phyloP scores from a whole-genome alignment of 352 stramenopile genomes.

The Globisporangium paroecandrum region DNA sequence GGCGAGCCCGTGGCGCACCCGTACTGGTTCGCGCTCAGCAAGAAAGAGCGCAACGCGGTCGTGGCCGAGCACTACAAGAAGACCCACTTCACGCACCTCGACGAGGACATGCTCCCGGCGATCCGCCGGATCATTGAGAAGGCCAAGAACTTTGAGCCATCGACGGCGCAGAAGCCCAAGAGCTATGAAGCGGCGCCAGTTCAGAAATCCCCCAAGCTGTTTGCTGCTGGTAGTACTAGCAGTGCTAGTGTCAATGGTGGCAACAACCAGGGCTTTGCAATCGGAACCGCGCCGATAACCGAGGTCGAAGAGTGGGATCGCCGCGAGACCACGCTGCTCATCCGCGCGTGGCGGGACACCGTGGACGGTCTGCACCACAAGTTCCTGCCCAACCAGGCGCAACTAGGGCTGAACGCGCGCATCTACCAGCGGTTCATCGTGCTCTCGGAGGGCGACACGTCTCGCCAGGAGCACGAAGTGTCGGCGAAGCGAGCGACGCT shows the following conservation, averaged over 20 bases:
- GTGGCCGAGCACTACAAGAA: conserved; percentile 19
- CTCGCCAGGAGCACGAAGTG: conserved; percentile 1
- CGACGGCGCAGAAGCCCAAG: neutral
- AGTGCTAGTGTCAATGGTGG: neutral
- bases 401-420: neutral
- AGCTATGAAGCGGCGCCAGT: neutral
- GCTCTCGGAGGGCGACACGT: conserved; percentile 11
- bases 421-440: conserved; percentile 14
- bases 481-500: neutral
- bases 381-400: neutral
- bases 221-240: neutral
- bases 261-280: neutral
- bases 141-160: conserved; percentile 9
- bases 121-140: conserved; percentile 15
- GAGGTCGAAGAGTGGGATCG: conserved; percentile 3
- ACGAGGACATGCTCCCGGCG: conserved; percentile 16
- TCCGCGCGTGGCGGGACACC: conserved; percentile 13
- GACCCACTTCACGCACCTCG: conserved; percentile 16
- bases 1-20: neutral
- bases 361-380: conserved; percentile 5
- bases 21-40: conserved; percentile 15
- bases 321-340: conserved; percentile 14
- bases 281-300: neutral
- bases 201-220: neutral
- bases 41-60: conserved; percentile 12